Evolutionary conservation across 306 rosid species (phyloP).

Genomic region (Castanopsis chinensis): DNA sequence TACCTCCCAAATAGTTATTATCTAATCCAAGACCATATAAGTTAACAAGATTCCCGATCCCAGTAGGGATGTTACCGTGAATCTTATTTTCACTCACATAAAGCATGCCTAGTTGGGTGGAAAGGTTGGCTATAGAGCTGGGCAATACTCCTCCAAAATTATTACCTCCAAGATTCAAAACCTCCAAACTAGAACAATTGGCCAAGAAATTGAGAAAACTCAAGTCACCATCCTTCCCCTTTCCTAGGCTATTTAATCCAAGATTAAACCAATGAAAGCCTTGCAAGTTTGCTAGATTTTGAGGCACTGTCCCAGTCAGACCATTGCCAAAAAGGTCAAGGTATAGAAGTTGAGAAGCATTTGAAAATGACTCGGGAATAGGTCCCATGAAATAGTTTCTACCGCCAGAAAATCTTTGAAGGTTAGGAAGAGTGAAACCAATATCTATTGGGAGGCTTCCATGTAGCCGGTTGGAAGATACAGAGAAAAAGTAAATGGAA

Average conservation of each 20-base stretch:
- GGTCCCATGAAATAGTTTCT: not conserved
- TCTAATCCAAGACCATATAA: rapidly evolving
- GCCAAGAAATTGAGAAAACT: too few relatives aligned
- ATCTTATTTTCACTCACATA: rapidly evolving
- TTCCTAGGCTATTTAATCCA: rapidly evolving
- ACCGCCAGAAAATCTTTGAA: rapidly evolving
- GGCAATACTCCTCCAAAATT: too few relatives aligned
- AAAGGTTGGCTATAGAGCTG: too few relatives aligned
- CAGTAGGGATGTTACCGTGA: too few relatives aligned
- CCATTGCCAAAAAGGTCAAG: slow-evolving; percentile 37
- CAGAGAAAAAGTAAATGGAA: too few relatives aligned
- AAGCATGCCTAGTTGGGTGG: too few relatives aligned
- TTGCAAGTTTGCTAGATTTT: slow-evolving; percentile 31
- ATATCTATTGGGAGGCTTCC: too few relatives aligned
- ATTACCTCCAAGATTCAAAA: rapidly evolving
- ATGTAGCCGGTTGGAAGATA: rapidly evolving
- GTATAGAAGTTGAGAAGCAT: slow-evolving; percentile 28
- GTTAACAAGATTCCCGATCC: too few relatives aligned
- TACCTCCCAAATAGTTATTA: too few relatives aligned
- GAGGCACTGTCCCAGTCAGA: slow-evolving; percentile 41
- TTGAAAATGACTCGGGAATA: slow-evolving; percentile 42
- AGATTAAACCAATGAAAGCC: rapidly evolving
- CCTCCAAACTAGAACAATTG: too few relatives aligned
- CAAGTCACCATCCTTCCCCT: too few relatives aligned
- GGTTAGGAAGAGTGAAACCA: too few relatives aligned